A percentile compares a stretch with the other conserved stretches of the same genome.
Conservation (phyloP, 139 green algal genomes). For the Parachlorella kessleri region DNA sequence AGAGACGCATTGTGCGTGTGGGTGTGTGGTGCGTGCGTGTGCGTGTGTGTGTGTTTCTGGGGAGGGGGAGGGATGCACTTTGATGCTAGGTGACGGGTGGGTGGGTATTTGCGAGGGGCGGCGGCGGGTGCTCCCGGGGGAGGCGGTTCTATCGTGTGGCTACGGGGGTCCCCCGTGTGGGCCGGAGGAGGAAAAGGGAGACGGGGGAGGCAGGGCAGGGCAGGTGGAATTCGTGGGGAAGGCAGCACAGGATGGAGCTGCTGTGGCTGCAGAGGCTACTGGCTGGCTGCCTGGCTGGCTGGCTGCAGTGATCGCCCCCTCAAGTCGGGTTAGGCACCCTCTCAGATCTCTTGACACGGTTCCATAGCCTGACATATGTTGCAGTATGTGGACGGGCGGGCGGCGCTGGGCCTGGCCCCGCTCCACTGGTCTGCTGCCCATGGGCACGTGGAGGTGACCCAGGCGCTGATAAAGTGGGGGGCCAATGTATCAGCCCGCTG, state of each 20-base stretch:
- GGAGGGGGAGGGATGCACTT: background rate
- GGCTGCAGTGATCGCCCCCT: background rate
- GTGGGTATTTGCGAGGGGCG: too few relatives aligned
- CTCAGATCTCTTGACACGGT: too few relatives aligned
- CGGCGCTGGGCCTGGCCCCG: background rate
- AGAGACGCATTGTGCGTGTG: background rate
- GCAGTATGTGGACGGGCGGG: background rate
- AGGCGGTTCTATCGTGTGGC: too few relatives aligned
- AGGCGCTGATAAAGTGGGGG: conserved; percentile 12
- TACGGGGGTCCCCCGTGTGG: too few relatives aligned
- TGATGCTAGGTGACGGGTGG: background rate
- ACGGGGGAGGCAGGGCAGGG: too few relatives aligned
- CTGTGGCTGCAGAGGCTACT: background rate
- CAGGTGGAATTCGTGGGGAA: background rate
- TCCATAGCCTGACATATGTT: background rate
- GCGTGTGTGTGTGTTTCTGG: background rate
- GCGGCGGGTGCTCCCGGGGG: too few relatives aligned
- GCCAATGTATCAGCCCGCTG: too few relatives aligned
- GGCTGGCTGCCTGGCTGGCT: too few relatives aligned
- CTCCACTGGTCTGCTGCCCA: conserved; percentile 15
- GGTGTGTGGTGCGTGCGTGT: background rate
- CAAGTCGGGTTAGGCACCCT: background rate
- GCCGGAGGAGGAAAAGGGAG: too few relatives aligned
- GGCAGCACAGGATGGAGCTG: background rate
- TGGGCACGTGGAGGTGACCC: conserved; percentile 14